A percentile compares a stretch with the other conserved stretches of the same genome.
Evolutionary conservation across 805 yeast species (phyloP).

Genomic region (Pichia deserticola): DNA sequence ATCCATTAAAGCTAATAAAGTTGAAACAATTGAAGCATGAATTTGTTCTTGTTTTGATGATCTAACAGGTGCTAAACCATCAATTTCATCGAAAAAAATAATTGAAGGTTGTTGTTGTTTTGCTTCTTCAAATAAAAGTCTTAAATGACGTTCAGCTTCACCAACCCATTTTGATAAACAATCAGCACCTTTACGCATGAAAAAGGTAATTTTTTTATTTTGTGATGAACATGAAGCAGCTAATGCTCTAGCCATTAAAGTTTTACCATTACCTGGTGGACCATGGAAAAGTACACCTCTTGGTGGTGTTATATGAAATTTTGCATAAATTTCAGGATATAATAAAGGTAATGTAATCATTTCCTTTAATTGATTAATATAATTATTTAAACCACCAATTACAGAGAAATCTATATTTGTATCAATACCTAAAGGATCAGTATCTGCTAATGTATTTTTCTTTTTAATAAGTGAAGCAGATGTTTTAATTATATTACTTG

Average conservation of each 20-base stretch:
- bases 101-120: slow-evolving; percentile 92
- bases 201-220: slow-evolving; percentile 82
- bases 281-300: slow-evolving; percentile 97
- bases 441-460: slow-evolving; percentile 67
- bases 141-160: slow-evolving; percentile 91
- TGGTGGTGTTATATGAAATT: slow-evolving; percentile 90
- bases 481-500: slow-evolving; percentile 18
- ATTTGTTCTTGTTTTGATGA: slow-evolving; percentile 97
- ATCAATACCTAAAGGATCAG: slow-evolving; percentile 90
- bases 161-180: slow-evolving; percentile 98
- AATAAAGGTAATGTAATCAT: slow-evolving; percentile 91
- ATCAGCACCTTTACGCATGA: slow-evolving; percentile 98
- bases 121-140: slow-evolving; percentile 92
- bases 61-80: slow-evolving; percentile 96
- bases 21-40: slow-evolving; percentile 95
- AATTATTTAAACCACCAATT: slow-evolving; percentile 88
- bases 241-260: slow-evolving; percentile 93
- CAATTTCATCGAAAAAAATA: slow-evolving; percentile 95
- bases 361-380: slow-evolving; percentile 87
- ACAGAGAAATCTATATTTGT: slow-evolving; percentile 50
- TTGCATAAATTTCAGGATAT: slow-evolving; percentile 89
- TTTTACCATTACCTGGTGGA: slow-evolving; percentile 99
- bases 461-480: slow-evolving; percentile 23
- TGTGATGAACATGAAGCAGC: slow-evolving; percentile 92
- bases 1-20: slow-evolving; percentile 92